Percentiles rank a stretch among this genome's conserved stretches.
phyloP scores from a whole-genome alignment of 1,284 basidiomycete genomes.

The Microbotryomycetes sp. region DNA sequence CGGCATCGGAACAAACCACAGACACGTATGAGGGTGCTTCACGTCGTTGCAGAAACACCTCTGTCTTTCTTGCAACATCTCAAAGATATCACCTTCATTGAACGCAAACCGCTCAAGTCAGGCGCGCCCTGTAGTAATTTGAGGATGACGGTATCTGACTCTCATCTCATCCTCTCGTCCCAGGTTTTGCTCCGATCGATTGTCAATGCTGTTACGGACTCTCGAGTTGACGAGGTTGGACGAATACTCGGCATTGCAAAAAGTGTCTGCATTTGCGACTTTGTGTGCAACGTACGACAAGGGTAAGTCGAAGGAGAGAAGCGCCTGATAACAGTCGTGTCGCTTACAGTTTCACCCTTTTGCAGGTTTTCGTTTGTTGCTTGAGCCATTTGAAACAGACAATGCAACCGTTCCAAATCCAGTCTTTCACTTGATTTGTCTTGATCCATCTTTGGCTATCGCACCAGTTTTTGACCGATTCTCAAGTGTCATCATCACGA shows the following conservation, averaged over 20 bases:
- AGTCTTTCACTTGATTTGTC: slow-evolving; percentile 95
- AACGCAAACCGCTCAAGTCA: slow-evolving; percentile 84
- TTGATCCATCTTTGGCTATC: slow-evolving; percentile 96
- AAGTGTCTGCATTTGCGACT: slow-evolving; percentile 93
- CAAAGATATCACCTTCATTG: slow-evolving; percentile 98
- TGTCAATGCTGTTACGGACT: slow-evolving; percentile 89
- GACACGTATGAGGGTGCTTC: slow-evolving; percentile 97
- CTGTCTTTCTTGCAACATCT: slow-evolving; percentile 97
- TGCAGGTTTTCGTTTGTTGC: slow-evolving; percentile 89
- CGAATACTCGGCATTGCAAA: slow-evolving; percentile 85
- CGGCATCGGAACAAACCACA: slow-evolving; percentile 40
- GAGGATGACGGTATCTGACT: no score
- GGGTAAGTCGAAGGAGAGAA: no score
- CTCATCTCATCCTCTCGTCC: background rate
- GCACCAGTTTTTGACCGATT: slow-evolving; percentile 98
- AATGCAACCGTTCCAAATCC: slow-evolving; percentile 98
- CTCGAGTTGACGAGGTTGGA: slow-evolving; percentile 85
- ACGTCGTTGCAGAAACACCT: slow-evolving; percentile 99
- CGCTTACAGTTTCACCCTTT: no score
- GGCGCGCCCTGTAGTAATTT: slow-evolving; percentile 38
- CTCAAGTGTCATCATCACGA: slow-evolving; percentile 96
- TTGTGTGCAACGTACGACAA: slow-evolving; percentile 98
- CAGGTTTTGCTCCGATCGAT: slow-evolving; percentile 92
- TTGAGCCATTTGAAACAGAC: slow-evolving; percentile 98
- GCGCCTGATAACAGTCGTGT: background rate